Base-by-base conservation (phyloP, 306 rosid species). In the Cucumis hystrix region DNA sequence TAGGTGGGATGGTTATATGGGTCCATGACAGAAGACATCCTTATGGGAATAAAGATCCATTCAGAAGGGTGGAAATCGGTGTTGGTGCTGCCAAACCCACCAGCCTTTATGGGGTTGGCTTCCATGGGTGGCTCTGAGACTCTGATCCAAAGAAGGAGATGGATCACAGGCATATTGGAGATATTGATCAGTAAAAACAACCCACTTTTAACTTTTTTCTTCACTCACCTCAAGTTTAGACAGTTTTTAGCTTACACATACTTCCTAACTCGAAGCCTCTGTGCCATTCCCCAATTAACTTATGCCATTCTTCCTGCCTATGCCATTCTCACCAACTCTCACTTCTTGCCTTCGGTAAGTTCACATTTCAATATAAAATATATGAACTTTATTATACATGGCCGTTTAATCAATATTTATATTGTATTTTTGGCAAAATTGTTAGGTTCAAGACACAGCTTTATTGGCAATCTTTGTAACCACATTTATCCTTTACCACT, bases 341-440 rank as follows among this genome's bases (percentile, higher is more conserved):
- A 28, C 55, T 84, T 79, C 47, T 72, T 84, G 55, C 87, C 87
- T 35, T 76, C 79, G 81, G 87, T 84, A 8, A n/a, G 25, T 56
- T n/a, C 23, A 0, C 61, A 56, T 56, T 56, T n/a, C 12, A 33
- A 23, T 23, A 23, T 23, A 33, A 23, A 0, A 23, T 23, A 23
- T 23, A 23, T 23, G 25, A 23, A 23, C 25, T 23, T 23, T 33
- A 4, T 33, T 33, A 33, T 4, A 13, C 1, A 28, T 28, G 30
- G 25, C 25, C 25, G 25, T 23, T 23, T 23, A 23, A 23, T 23
- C 0, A 23, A 23, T 23, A 23, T 23, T 23, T 23, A 23, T 23
- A 23, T 23, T 23, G 25, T 23, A 23, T 12, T 49, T 70, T 49
- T 2, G 28, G n/a, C 10, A 23, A 45, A n/a, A 5, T 83, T 73